Base-by-base conservation (phyloP, 106 monocot genomes). In the Acanthochlamys bracteata region DNA sequence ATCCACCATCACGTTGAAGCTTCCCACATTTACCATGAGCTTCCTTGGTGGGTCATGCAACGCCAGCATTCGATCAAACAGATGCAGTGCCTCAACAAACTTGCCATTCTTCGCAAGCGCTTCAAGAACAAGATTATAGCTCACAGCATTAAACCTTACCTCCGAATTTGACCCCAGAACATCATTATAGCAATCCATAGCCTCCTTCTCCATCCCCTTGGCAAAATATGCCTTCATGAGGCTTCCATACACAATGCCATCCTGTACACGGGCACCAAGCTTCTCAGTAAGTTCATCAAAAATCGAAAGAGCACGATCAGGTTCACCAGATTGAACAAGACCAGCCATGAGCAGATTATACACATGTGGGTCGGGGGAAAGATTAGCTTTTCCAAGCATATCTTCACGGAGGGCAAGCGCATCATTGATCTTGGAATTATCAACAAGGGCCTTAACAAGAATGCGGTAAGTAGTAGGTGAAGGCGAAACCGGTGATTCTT, bases 1-100 rank as follows among this genome's bases (percentile, higher is more conserved):
- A 75, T 96, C 88, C 11, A 84, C 82, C 84, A 91, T 82, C 60
- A 90, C 96, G 74, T 91, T 96, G 64, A 96, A 96, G 53, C 71
- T 88, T 45, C 96, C 91, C n/a, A 96, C 58, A 59, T 96, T 88
- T 59, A 91, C 87, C 0, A 69, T 60, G 15, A 88, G 71, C 82
- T 63, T 88, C 24, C 57, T 74, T 7, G 96, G 96, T 0, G 90
- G 82, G 26, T 83, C 61, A 51, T 96, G 90, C 74, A 91, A 86
- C 4, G 47, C 33, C 63, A 69, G 58, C 88, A 96, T 96, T 62
- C 85, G 73, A 17, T 83, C 75, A 52, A 91, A 96, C 80, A 91
- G 60, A 24, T 39, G 59, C 25, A 83, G 49, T 9, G 88, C 80
- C 54, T 83, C 80, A 4, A 88, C 91, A 61, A 91, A 73, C 60